These are phyloP conservation scores for Fraxinus ornus DNA, from an alignment of 305 asterid species.

Conservation along the genomic window DNA sequence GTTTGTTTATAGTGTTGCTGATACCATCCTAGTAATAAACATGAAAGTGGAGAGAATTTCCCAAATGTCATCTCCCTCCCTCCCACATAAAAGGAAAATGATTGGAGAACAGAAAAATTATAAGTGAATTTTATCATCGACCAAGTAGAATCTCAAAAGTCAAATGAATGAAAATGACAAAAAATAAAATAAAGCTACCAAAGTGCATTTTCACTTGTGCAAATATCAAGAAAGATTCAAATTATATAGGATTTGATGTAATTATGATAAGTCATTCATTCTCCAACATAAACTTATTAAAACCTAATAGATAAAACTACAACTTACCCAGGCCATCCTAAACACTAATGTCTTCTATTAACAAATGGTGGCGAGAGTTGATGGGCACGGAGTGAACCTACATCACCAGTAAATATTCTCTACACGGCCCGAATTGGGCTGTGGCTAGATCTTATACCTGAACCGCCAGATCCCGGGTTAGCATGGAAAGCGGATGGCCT, in stretches of 20 bases:
- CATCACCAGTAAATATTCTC: slow-evolving; percentile 19
- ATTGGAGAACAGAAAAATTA: background rate
- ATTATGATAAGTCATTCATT: slow-evolving; percentile 25
- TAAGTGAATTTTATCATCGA: background rate
- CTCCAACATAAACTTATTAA: slow-evolving; percentile 44
- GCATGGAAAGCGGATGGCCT: slow-evolving; percentile 98
- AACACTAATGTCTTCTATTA: slow-evolving; percentile 40
- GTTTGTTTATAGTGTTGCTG: background rate
- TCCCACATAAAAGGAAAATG: background rate
- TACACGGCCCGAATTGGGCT: slow-evolving; percentile 81
- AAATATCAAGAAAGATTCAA: slow-evolving; percentile 24
- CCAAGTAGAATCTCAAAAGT: background rate
- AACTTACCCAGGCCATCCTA: slow-evolving; percentile 31
- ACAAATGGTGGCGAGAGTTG: slow-evolving; percentile 34
- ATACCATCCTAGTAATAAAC: background rate
- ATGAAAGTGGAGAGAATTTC: background rate
- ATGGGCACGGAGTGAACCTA: slow-evolving; percentile 9
- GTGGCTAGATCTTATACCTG: slow-evolving; percentile 62
- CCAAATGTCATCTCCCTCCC: background rate
- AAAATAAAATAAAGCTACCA: background rate
- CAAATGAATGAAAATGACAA: background rate
- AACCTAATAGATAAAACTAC: slow-evolving; percentile 36
- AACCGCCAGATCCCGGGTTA: slow-evolving; percentile 54
- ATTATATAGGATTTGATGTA: slow-evolving; percentile 24
- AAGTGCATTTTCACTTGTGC: background rate